Percentiles rank a stretch among this genome's conserved stretches.
These are phyloP conservation scores for Avena insularis DNA, from an alignment of 176 grass and related monocot genomes.

Conservation along the genomic window DNA sequence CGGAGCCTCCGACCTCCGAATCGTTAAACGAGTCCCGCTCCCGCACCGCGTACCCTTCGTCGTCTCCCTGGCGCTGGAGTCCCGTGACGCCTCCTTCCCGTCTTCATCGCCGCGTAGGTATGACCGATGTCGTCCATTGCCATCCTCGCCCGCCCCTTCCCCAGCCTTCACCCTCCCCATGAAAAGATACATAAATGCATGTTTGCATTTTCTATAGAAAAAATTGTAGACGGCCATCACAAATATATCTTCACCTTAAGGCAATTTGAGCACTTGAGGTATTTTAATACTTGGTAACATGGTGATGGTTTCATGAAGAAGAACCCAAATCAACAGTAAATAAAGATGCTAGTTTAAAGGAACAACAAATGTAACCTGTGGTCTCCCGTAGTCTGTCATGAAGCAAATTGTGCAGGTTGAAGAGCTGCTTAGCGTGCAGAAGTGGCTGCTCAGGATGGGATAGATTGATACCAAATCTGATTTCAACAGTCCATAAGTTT, in stretches of 20 bases:
- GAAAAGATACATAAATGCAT: neutral
- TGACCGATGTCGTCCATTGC: no score
- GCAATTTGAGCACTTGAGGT: constrained; percentile 15
- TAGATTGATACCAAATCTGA: constrained; percentile 64
- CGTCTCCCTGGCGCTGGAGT: no score
- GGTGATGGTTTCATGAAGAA: constrained; percentile 21
- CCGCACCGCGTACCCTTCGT: no score
- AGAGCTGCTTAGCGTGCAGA: constrained; percentile 84
- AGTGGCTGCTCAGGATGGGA: constrained; percentile 83
- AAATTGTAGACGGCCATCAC: neutral
- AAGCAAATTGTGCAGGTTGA: constrained; percentile 77
- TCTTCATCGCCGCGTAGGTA: no score
- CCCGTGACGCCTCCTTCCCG: no score
- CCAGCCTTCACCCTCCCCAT: neutral
- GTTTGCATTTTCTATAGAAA: neutral
- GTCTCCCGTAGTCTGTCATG: constrained; percentile 67
- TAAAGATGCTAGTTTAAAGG: neutral
- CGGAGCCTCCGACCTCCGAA: no score
- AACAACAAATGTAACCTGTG: constrained; percentile 62
- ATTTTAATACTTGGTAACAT: constrained; percentile 3
- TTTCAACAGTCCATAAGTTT: constrained; percentile 45
- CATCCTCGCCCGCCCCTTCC: no score
- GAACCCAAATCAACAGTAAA: neutral
- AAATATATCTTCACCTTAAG: constrained; percentile 21
- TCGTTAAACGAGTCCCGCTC: no score